Percentiles rank a stretch among this genome's conserved stretches.
Evolutionary conservation across 768 basidiomycete species (phyloP).

Genomic region (Phylloporus sp.): DNA sequence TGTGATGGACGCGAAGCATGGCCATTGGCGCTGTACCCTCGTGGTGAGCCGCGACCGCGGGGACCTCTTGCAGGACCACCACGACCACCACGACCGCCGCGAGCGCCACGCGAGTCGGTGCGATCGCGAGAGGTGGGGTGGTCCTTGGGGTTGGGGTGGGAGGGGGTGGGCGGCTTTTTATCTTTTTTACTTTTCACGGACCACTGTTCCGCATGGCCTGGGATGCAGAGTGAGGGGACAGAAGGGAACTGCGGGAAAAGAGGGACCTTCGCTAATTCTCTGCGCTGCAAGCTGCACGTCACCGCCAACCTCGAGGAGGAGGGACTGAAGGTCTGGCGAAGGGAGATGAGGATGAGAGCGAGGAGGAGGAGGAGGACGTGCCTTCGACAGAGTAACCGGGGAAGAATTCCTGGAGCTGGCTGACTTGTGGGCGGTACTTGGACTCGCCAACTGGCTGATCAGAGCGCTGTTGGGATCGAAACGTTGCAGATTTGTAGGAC

Average conservation of each 20-base stretch:
- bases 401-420: constrained; percentile 68
- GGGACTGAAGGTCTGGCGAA: constrained; percentile 56
- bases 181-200: constrained; percentile 86
- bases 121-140: constrained; percentile 24
- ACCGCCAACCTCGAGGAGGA: constrained; percentile 64
- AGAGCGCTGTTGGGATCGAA: constrained; percentile 20
- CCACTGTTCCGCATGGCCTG: constrained; percentile 79
- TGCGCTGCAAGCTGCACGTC: constrained; percentile 66
- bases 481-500: constrained; percentile 32
- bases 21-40: constrained; percentile 37
- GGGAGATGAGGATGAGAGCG: constrained; percentile 26
- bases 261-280: constrained; percentile 70
- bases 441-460: constrained; percentile 15
- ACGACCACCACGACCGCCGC: constrained; percentile 59
- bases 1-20: constrained; percentile 25
- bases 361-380: constrained; percentile 25
- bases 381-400: constrained; percentile 70
- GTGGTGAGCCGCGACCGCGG: constrained; percentile 38
- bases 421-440: constrained; percentile 53
- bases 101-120: constrained; percentile 50
- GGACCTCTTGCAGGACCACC: constrained; percentile 51
- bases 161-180: constrained; percentile 53
- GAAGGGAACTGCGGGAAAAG: not conserved
- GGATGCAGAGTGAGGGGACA: constrained; percentile 12
- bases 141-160: constrained; percentile 49